phyloP scores from a whole-genome alignment of 2,329 filamentous ascomycete species.

The Paraconiothyrium brasiliense region DNA sequence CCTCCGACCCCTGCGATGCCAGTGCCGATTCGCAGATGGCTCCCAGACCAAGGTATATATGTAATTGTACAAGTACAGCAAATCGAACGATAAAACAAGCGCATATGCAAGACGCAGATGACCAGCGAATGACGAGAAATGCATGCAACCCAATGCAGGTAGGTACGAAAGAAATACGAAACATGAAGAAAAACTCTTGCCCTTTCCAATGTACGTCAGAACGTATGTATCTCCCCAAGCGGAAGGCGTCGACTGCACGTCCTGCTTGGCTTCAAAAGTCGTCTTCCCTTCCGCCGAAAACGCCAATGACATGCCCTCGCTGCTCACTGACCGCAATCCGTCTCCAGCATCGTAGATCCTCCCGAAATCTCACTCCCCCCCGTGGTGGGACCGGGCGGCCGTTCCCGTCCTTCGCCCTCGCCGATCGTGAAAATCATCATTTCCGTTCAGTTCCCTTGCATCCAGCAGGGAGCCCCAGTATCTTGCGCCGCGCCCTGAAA shows the following conservation, averaged over 20 bases:
- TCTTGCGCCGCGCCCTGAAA: slow-evolving; percentile 46
- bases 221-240: slow-evolving; percentile 6
- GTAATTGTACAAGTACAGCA: background rate
- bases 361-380: background rate
- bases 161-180: background rate
- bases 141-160: slow-evolving; percentile 11
- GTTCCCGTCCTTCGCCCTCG: background rate
- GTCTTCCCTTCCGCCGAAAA: slow-evolving; percentile 24
- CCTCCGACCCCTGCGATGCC: too few species aligned
- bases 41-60: too few species aligned
- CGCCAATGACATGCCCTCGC: slow-evolving; percentile 14
- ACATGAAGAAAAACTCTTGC: background rate
- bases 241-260: slow-evolving; percentile 20
- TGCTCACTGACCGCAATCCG: background rate
- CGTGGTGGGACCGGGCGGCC: background rate
- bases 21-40: too few species aligned
- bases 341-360: background rate
- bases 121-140: slow-evolving; percentile 10
- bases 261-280: slow-evolving; percentile 18
- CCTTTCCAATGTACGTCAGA: slow-evolving; percentile 2
- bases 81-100: background rate
- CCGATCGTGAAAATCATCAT: background rate
- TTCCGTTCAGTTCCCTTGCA: slow-evolving; percentile 44
- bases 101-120: background rate
- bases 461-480: slow-evolving; percentile 46